Evolutionary conservation across 371 early-diverging fungal species (phyloP).

Genomic region (Capillidium heterosporum): DNA sequence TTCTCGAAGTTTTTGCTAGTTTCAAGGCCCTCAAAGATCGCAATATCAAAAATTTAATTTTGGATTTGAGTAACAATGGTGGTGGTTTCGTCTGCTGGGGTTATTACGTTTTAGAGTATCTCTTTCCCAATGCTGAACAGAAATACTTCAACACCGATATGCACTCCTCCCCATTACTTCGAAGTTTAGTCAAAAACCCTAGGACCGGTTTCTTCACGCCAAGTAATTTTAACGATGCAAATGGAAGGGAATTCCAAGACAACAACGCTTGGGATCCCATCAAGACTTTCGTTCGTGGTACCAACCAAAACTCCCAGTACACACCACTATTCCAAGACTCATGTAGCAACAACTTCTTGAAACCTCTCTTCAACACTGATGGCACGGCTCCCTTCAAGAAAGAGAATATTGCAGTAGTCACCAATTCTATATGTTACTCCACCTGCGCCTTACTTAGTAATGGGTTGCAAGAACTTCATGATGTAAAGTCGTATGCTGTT

Average conservation of each 20-base stretch:
- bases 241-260: background rate
- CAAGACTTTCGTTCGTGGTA: background rate
- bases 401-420: background rate
- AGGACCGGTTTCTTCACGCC: background rate
- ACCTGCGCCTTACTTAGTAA: background rate
- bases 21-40: constrained; percentile 9
- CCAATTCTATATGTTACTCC: background rate
- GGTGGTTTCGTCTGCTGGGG: constrained; percentile 18
- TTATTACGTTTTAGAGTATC: constrained; percentile 14
- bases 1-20: constrained; percentile 7
- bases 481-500: background rate
- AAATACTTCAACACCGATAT: background rate
- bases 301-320: background rate
- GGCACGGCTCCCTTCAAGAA: background rate
- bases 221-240: background rate
- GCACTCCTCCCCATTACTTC: background rate
- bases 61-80: constrained; percentile 15
- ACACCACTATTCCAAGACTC: background rate
- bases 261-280: background rate
- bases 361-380: background rate
- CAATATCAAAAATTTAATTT: constrained; percentile 11
- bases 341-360: background rate
- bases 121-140: constrained; percentile 9
- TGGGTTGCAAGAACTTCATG: background rate
- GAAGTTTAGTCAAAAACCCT: background rate